These are phyloP conservation scores for Ganoderma leucocontextum DNA, from an alignment of 1,284 basidiomycete genomes.

Conservation along the genomic window DNA sequence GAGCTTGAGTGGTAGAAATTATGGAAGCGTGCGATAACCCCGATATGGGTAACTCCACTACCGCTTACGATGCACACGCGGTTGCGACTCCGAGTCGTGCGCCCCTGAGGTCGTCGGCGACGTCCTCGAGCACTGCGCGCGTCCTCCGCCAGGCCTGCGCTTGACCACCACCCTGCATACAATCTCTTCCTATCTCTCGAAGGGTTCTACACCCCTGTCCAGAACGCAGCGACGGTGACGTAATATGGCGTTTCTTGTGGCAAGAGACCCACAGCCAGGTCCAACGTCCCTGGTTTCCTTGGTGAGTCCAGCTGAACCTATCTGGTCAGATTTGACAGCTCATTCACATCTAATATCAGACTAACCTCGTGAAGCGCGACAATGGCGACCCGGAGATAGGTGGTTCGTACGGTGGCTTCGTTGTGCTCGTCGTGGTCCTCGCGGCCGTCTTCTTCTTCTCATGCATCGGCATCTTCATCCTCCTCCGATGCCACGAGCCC, in stretches of 20 bases:
- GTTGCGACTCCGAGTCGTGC: neutral
- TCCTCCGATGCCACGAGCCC: slow-evolving; percentile 44
- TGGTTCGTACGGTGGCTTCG: slow-evolving; percentile 44
- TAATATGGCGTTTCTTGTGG: slow-evolving; percentile 21
- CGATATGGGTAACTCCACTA: neutral
- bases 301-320: slow-evolving; percentile 8
- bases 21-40: neutral
- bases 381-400: slow-evolving; percentile 36
- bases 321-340: neutral
- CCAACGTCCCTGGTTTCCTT: slow-evolving; percentile 17
- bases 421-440: slow-evolving; percentile 45
- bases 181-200: neutral
- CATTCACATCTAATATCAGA: neutral
- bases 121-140: neutral
- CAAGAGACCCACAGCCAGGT: slow-evolving; percentile 8
- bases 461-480: slow-evolving; percentile 46
- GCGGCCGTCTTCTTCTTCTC: slow-evolving; percentile 43
- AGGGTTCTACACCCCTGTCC: neutral
- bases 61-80: neutral
- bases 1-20: neutral
- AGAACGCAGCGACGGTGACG: slow-evolving; percentile 20
- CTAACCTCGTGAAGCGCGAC: slow-evolving; percentile 18
- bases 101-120: neutral
- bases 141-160: neutral
- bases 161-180: neutral